Evolutionary conservation across 805 yeast genomes (phyloP), one percentile per base, ranked within the genome.

Genomic region (Metschnikowia baotianmanensis): DNA sequence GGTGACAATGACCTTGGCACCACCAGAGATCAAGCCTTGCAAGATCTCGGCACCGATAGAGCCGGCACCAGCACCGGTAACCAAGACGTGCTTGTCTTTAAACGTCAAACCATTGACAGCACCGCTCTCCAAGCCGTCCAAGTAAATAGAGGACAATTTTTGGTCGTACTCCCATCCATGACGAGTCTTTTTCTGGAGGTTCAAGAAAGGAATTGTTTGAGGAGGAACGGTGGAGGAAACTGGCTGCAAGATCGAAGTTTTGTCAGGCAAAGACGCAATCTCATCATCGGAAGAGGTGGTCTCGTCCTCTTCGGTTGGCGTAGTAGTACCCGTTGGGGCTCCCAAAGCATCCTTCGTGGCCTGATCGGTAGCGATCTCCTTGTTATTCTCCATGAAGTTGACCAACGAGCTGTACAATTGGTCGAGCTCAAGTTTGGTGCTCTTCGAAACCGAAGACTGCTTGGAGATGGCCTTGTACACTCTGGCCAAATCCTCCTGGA

Each of bases 51-150:
- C 96, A 72, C 98, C 99, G 60, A 93, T 93, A 37, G 99, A 93
- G 40, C 98, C 99, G 35, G 87, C 90, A 75, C 99, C 99, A 37
- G 98, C 98, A 76, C 99, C 99, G 35, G 99, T 93, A 52, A 93
- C 75, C 58, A 93, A 78, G 38, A 90, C 96, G 53, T 82, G 82
- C 68, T 89, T 93, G 63, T 81, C 87, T 63, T 83, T 81, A 74
- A 82, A 93, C 28, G 96, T 78, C 42, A 89, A 77, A 72, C 99
- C 99, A 56, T 90, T 93, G 50, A 87, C 80, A 25, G 99, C 97
- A 63, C 95, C 96, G 48, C 77, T 76, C 71, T 93, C 98, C 60
- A 93, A 80, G 44, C 93, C 95, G 61, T 88, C 90, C 63, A 93
- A 78, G 70, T 84, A 93, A 31, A 72, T 58, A 27, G 90, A 74